Evolutionary conservation across 1,139 yeast species (phyloP), one percentile per base, ranked within the genome.

Genomic region (Candida tunisiensis): DNA sequence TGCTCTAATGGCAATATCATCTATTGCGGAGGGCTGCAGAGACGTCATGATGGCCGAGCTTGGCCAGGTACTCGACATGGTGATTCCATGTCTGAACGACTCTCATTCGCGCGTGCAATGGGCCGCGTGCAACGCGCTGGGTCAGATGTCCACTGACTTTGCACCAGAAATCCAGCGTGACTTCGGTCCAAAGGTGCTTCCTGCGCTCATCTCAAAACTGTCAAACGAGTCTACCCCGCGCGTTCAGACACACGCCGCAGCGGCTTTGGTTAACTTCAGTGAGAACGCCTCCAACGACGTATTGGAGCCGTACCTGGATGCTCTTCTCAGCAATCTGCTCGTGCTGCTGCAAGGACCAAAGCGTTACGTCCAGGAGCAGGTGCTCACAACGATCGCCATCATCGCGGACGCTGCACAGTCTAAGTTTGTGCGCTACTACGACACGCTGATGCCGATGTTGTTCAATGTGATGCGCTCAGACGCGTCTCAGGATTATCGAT

Each of bases 231-330:
- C 79, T 14, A 83, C 77, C 18, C 92, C 91, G 32, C 65, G 96
- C 44, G 98, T 88, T 16, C 96, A 85, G 55, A 83, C 95, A 0
- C 98, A 88, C 48, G 98, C 95, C 10, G 96, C 98, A 21, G 98
- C 98, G 26, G 98, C 98, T 0, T 62, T 88, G 44, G 96, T 88
- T 24, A 88, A 88, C 49, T 88, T 88, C 49, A 72, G 91, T 26
- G 98, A 88, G 50, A 83, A 78, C 37, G 94, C 98, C 3, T 59
- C 83, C 5, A 79, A 80, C 46, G 92, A 78, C 35, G 69, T 74
- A 11, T 59, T 91, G 40, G 95, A 83, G 42, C 96, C 96, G 8
- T 85, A 78, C 44, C 62, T 88, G 46, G 98, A 88, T 49, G 69
- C 65, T 39, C 57, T 91, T 39, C 60, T 88, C 34, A 65, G 71